These are phyloP conservation scores for Blastocrithidia nonstop DNA, from an alignment of 208 protist genomes.

Conservation along the genomic window DNA sequence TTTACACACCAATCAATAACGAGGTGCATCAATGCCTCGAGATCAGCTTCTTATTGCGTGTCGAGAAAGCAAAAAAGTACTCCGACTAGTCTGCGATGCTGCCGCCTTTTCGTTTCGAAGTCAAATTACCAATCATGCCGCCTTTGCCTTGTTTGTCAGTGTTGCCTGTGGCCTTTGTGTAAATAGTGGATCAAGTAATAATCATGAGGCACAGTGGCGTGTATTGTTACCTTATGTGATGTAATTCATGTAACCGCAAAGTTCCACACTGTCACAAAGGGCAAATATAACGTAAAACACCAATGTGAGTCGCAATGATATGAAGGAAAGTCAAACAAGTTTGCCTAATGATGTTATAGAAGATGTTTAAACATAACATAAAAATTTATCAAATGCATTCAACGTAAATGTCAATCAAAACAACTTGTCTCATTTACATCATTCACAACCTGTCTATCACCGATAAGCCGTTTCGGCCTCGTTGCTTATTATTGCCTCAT, in stretches of 20 bases:
- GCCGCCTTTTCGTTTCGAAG: conserved; percentile 29
- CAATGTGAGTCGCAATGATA: no score
- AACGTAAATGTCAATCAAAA: no score
- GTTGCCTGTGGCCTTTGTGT: conserved; percentile 32
- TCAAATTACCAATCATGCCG: conserved; percentile 41
- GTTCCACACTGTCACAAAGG: conserved; percentile 7
- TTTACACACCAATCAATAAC: conserved; percentile 58
- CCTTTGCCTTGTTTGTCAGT: conserved; percentile 64
- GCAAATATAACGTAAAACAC: no score
- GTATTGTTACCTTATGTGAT: conserved; percentile 56
- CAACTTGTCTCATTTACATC: no score
- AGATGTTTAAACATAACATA: no score
- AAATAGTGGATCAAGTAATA: conserved; percentile 2
- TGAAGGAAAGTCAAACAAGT: no score
- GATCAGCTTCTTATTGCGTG: conserved; percentile 57
- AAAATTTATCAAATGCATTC: no score
- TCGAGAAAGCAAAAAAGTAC: conserved; percentile 49
- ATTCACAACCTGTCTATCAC: no score
- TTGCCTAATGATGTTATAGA: no score
- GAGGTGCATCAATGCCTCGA: conserved; percentile 54
- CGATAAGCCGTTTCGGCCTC: conserved; percentile 49
- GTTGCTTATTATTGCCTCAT: conserved; percentile 54
- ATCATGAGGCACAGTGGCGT: conserved; percentile 57
- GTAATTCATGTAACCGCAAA: conserved; percentile 47
- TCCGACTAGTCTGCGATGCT: conserved; percentile 48